These are phyloP conservation scores for Pinus taeda DNA, from an alignment of 75 land plant species.

Conservation along the genomic window DNA sequence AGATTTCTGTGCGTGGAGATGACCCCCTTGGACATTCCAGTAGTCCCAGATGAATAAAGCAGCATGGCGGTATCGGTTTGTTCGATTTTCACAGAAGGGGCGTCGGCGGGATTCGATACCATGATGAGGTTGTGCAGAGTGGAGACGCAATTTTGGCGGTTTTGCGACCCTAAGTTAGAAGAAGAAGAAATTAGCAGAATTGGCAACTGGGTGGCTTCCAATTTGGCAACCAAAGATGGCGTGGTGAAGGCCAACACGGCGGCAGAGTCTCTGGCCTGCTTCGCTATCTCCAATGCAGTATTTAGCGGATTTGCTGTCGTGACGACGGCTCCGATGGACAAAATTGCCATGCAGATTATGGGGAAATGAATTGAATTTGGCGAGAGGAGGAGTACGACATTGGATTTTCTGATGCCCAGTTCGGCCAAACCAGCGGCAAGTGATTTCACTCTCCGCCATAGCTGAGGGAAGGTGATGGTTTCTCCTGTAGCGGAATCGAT, in stretches of 20 bases:
- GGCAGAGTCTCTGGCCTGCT: constrained; percentile 43
- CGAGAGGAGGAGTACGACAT: constrained; percentile 82
- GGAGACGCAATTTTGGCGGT: constrained; percentile 32
- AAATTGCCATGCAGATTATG: constrained; percentile 62
- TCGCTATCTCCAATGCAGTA: constrained; percentile 55
- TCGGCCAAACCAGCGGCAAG: constrained; percentile 42
- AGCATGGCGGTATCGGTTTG: constrained; percentile 57
- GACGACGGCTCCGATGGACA: constrained; percentile 81
- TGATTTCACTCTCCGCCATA: constrained; percentile 49
- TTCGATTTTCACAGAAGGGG: neutral
- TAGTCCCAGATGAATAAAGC: constrained; percentile 79
- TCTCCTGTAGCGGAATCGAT: constrained; percentile 76
- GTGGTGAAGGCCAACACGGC: constrained; percentile 23
- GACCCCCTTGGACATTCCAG: constrained; percentile 70
- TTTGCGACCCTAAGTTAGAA: constrained; percentile 21
- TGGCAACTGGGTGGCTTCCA: constrained; percentile 17
- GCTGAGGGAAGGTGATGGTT: constrained; percentile 54
- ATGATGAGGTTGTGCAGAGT: too few species aligned
- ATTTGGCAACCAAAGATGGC: constrained; percentile 22
- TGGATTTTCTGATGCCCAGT: constrained; percentile 54
- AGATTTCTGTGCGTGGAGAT: constrained; percentile 41
- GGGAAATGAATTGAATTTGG: constrained; percentile 88
- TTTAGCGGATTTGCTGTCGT: constrained; percentile 95
- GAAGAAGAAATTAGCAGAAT: constrained; percentile 17
- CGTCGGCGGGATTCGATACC: neutral